Evolutionary conservation across 169 alveolate species (phyloP).

Genomic region (Plasmodium coatneyi): DNA sequence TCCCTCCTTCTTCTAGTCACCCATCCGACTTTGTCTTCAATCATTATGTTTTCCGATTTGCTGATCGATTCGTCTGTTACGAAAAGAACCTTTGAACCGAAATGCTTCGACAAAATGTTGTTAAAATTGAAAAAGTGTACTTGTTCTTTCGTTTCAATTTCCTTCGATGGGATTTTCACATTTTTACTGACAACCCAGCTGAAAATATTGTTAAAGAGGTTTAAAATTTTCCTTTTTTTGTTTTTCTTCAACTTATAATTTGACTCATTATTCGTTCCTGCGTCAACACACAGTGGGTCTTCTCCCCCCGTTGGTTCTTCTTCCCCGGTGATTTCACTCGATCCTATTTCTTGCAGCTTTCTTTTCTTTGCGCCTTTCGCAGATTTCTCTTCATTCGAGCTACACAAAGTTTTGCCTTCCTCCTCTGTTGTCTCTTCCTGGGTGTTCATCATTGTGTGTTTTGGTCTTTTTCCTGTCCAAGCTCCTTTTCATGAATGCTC

Average conservation of each 20-base stretch:
- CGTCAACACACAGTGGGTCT: not conserved
- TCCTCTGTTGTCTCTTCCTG: not conserved
- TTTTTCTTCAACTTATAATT: conserved; percentile 16
- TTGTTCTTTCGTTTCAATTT: conserved; percentile 45
- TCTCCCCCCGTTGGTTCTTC: not conserved
- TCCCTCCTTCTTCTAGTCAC: conserved; percentile 75
- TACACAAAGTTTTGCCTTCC: not conserved
- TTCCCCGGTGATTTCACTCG: not conserved
- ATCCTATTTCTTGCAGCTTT: conserved; percentile 10
- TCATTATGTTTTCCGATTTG: conserved; percentile 51
- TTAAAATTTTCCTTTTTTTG: conserved; percentile 29
- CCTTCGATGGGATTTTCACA: conserved; percentile 45
- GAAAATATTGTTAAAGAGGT: conserved; percentile 38
- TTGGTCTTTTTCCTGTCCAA: not conserved
- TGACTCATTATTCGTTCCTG: not conserved
- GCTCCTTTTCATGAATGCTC: not conserved
- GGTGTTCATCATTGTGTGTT: conserved; percentile 21
- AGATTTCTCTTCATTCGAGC: not conserved
- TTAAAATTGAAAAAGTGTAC: conserved; percentile 54
- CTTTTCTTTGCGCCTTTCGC: conserved; percentile 8
- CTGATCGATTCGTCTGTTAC: conserved; percentile 71
- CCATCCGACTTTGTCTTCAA: conserved; percentile 56
- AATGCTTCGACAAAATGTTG: conserved; percentile 50
- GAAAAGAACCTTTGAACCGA: conserved; percentile 40
- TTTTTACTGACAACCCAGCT: conserved; percentile 51